Base-by-base conservation (phyloP, 2,329 filamentous ascomycete species). In the Trichophyton schoenleinii region DNA sequence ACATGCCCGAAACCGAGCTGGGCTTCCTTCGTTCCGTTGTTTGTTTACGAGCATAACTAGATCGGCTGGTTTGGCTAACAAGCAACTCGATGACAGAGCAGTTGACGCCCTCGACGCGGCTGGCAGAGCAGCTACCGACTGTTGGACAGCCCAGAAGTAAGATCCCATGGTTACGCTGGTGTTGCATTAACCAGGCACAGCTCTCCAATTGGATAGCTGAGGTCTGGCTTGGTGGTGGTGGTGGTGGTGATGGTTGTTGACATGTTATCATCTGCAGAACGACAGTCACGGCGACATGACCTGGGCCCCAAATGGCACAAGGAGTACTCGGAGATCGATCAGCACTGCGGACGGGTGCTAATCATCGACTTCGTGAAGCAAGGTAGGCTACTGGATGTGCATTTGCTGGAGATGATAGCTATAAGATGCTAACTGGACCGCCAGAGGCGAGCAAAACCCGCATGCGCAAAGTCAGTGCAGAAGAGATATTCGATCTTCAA, bases 321-420 rank as follows among this genome's bases (percentile, higher is more conserved):
- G 49, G 64, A 69, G 1, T 71, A 71, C 59, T 66, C 69, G 25
- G 63, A 67, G 3, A 68, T 70, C 31, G 67, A 69, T 42, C 63
- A 65, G 28, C 59, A 65, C 36, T 44, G 58, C 22, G 78, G 79
- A 11, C 74, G 80, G 41, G 77, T 81, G 4, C 68, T 82, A 63
- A 72, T 82, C 61, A 77, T 81, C 48, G 79, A 82, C 67, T 81
- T 80, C 67, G 70, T 79, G 53, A 70, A 69, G 36, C 68, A 68
- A 60, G 70, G 70, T 71, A 61, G 28, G 63, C 61, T 52, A 7
- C 22, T 46, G 34, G 34, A 60, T 15, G 46, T 13, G 18, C 13
- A 60, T 59, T 60, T 7, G 57, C 22, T 22, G 20, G 42, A n/a
- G 4, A 2, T 20, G 42, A 9, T 46, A 36, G 25, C 20, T 63